Conservation (phyloP, 352 stramenopile species). For the Blastocystis sp. region DNA sequence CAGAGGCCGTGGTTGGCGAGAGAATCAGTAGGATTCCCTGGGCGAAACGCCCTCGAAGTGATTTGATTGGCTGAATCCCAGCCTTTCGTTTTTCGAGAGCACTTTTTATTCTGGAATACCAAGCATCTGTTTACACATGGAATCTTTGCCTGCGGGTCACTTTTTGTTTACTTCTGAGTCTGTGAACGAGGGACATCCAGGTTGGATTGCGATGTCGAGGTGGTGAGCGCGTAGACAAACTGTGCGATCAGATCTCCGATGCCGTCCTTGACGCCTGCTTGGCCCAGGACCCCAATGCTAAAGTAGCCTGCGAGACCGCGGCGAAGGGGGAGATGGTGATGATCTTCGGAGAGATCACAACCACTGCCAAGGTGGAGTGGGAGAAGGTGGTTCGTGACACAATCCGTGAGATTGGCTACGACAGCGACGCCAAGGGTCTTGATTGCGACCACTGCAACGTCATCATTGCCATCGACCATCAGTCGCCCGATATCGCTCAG, state of each 20-base stretch:
- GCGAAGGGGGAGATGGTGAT: slow-evolving; percentile 99
- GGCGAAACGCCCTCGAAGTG: background rate
- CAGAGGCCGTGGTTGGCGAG: no score
- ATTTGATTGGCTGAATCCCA: slow-evolving; percentile 48
- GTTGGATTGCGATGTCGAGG: slow-evolving; percentile 80
- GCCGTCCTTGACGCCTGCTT: slow-evolving; percentile 97
- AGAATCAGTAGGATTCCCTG: no score
- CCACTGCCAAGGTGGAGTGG: slow-evolving; percentile 97
- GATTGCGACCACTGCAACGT: slow-evolving; percentile 99
- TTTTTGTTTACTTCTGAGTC: slow-evolving; percentile 98
- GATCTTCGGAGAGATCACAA: slow-evolving; percentile 99
- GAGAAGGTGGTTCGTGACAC: slow-evolving; percentile 96
- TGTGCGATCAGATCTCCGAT: slow-evolving; percentile 98
- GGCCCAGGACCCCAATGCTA: slow-evolving; percentile 93
- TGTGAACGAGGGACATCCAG: slow-evolving; percentile 98
- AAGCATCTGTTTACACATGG: slow-evolving; percentile 75
- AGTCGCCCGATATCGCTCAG: slow-evolving; percentile 98
- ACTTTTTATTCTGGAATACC: slow-evolving; percentile 74
- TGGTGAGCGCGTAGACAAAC: slow-evolving; percentile 82
- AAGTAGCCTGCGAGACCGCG: slow-evolving; percentile 94
- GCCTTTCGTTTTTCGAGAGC: slow-evolving; percentile 37
- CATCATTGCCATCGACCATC: slow-evolving; percentile 98
- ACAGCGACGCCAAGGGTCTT: slow-evolving; percentile 96
- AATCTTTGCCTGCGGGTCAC: slow-evolving; percentile 76
- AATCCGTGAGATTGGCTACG: slow-evolving; percentile 98